Percentiles rank a stretch among this genome's conserved stretches.
Evolutionary conservation across 2,329 filamentous ascomycete genomes (phyloP).

Genomic region (Pseudopyrenochaeta lycopersici): DNA sequence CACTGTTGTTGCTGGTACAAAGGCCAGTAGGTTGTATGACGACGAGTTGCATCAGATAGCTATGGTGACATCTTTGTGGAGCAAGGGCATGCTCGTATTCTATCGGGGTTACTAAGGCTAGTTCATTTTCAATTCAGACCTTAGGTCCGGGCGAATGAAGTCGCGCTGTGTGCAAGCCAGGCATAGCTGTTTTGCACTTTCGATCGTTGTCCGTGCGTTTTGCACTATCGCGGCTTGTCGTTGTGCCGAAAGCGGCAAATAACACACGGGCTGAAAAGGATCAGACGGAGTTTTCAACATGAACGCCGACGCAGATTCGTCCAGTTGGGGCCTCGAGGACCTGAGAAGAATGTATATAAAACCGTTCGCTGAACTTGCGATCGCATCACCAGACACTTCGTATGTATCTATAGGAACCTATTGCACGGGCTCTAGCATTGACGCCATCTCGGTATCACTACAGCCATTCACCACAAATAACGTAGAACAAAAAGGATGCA

Average conservation of each 20-base stretch:
- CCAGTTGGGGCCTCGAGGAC: no score
- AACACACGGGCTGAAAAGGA: not conserved
- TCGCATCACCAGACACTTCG: no score
- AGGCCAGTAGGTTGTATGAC: not conserved
- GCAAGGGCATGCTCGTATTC: no score
- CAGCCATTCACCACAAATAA: no score
- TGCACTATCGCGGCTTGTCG: not conserved
- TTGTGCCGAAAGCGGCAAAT: not conserved
- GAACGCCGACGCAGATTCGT: not conserved
- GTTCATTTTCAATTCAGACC: no score
- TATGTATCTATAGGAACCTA: no score
- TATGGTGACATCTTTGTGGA: not conserved
- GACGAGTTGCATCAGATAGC: not conserved
- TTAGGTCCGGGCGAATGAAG: not conserved
- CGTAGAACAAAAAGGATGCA: not conserved
- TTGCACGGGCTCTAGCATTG: no score
- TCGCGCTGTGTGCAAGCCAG: not conserved
- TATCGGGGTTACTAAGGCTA: no score
- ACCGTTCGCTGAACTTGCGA: not conserved
- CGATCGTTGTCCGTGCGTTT: not conserved
- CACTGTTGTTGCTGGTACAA: not conserved
- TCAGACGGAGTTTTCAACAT: no score
- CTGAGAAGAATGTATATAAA: no score
- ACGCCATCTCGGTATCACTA: not conserved
- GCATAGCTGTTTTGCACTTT: constrained; percentile 1